Conservation (phyloP, 345 rosid species). For the Camelina hispida region DNA sequence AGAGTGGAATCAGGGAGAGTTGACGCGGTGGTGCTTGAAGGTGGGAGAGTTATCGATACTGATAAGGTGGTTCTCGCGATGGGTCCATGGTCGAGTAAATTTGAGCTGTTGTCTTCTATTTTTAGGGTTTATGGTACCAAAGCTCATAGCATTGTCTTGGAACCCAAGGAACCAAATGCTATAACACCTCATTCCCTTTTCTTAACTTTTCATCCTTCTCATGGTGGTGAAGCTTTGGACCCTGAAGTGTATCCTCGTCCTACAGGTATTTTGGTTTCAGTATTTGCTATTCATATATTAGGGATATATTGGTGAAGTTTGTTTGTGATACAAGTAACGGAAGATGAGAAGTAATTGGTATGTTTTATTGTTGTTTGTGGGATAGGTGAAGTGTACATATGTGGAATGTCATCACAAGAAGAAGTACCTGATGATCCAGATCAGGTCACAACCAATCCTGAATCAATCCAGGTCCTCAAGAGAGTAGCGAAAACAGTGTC, state of each 20-base stretch:
- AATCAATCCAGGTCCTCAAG: slow-evolving; percentile 70
- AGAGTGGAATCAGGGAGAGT: slow-evolving; percentile 55
- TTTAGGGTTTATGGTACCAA: slow-evolving; percentile 77
- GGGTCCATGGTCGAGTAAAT: slow-evolving; percentile 87
- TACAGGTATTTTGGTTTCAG: slow-evolving; percentile 47
- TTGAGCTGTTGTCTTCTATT: slow-evolving; percentile 61
- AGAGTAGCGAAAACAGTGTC: slow-evolving; percentile 74
- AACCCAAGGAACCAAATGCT: slow-evolving; percentile 63
- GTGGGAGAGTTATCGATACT: slow-evolving; percentile 59
- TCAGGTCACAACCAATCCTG: slow-evolving; percentile 61
- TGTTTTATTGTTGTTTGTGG: slow-evolving; percentile 13
- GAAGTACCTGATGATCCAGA: slow-evolving; percentile 88
- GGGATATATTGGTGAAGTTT: no score
- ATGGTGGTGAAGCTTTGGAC: slow-evolving; percentile 65
- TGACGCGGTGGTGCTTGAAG: slow-evolving; percentile 65
- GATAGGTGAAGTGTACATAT: slow-evolving; percentile 85
- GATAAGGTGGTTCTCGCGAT: slow-evolving; percentile 77
- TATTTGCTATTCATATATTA: no score
- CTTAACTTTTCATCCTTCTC: slow-evolving; percentile 55
- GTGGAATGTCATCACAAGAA: slow-evolving; percentile 78
- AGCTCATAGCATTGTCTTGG: slow-evolving; percentile 78
- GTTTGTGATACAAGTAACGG: no score
- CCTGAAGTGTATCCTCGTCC: slow-evolving; percentile 92
- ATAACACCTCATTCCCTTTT: slow-evolving; percentile 80
- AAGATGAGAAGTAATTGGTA: not conserved